Percentiles rank a stretch among this genome's conserved stretches.
These are phyloP conservation scores for Triticum monococcum DNA, from an alignment of 176 grass and related monocot species.

Conservation along the genomic window DNA sequence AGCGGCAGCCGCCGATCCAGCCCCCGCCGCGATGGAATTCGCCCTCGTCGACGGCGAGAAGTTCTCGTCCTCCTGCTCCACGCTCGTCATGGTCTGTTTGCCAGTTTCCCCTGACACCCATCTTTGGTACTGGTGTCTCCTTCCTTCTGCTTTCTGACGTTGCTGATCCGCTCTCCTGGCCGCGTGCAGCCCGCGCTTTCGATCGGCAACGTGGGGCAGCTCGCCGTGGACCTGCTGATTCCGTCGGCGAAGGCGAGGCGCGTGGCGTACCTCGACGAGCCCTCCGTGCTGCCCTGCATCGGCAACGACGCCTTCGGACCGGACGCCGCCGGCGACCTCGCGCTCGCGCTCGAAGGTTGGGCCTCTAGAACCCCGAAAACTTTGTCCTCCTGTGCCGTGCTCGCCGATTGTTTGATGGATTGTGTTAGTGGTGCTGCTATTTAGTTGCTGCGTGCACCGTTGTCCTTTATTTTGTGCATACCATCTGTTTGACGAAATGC, in stretches of 20 bases:
- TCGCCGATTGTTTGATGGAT: neutral
- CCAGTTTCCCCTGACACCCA: neutral
- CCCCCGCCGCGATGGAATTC: constrained; percentile 54
- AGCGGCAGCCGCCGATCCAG: neutral
- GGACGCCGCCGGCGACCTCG: constrained; percentile 61
- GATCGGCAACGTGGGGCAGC: constrained; percentile 97
- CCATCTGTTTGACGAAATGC: constrained; percentile 48
- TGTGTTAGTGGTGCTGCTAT: neutral
- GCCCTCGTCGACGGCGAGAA: constrained; percentile 49
- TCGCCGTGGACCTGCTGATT: constrained; percentile 78
- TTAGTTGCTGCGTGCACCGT: neutral
- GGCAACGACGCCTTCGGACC: constrained; percentile 91
- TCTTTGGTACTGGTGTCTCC: neutral
- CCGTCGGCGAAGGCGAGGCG: constrained; percentile 56
- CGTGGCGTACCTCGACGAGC: constrained; percentile 78
- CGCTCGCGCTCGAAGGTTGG: constrained; percentile 74
- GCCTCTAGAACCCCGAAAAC: neutral
- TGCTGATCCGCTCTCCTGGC: neutral
- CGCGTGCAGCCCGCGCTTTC: constrained; percentile 77
- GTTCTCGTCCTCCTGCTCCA: constrained; percentile 59
- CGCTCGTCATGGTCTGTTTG: constrained; percentile 61
- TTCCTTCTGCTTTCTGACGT: neutral
- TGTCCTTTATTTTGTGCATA: neutral
- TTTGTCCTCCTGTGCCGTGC: neutral
- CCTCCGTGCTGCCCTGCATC: constrained; percentile 77